phyloP scores from a whole-genome alignment of 164 flowering plant genomes.

The Buxus sempervirens region DNA sequence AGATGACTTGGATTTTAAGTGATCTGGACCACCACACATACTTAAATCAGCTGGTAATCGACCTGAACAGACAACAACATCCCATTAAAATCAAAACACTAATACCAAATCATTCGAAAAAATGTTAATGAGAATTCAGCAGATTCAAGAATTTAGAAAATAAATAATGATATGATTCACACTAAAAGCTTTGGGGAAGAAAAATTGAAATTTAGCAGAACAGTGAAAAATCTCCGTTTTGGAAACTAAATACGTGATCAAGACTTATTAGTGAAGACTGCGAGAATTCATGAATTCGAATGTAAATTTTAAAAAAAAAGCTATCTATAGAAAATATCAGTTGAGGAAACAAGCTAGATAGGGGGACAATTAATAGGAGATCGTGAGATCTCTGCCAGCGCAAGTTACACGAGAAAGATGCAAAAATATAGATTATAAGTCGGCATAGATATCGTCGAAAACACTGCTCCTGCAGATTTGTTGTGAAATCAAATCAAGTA shows the following conservation, averaged over 20 bases:
- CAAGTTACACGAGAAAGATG: not conserved
- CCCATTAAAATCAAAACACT: not conserved
- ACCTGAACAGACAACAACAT: constrained; percentile 18
- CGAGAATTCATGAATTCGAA: not conserved
- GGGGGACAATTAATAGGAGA: not conserved
- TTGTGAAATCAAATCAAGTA: not conserved
- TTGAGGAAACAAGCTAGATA: not conserved
- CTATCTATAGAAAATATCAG: not conserved
- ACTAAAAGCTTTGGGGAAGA: not conserved
- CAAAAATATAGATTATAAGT: not conserved
- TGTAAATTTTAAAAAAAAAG: not conserved
- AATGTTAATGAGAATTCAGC: not conserved
- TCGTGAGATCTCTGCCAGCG: not conserved
- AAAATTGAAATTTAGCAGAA: not conserved
- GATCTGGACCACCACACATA: constrained; percentile 46
- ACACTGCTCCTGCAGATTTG: not conserved
- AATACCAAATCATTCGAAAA: not conserved
- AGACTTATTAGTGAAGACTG: not conserved
- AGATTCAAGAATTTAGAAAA: not conserved
- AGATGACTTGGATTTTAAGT: constrained; percentile 20
- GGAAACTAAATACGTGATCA: not conserved
- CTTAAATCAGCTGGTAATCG: constrained; percentile 27
- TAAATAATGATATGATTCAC: not conserved
- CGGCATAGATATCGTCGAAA: not conserved
- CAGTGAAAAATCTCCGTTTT: not conserved